Conservation (phyloP, 805 yeast species). For the Schizosaccharomyces octosporus region DNA sequence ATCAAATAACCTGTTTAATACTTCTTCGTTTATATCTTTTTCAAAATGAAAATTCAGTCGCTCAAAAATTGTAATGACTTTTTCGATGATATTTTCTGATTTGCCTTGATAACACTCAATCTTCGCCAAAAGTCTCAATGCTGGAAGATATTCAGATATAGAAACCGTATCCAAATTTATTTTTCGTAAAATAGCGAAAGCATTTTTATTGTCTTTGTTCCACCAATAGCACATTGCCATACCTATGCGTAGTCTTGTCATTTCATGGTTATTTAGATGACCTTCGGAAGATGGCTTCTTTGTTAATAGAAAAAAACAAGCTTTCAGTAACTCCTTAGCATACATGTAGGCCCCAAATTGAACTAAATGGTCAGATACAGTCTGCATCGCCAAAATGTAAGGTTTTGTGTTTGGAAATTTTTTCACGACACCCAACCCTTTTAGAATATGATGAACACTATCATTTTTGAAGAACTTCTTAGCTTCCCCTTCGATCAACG, state of each 20-base stretch:
- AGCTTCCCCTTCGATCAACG: conserved; percentile 2
- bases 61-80: too few relatives aligned
- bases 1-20: background rate
- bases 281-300: background rate
- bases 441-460: conserved; percentile 6
- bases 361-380: conserved; percentile 4
- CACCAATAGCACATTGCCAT: background rate
- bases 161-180: background rate
- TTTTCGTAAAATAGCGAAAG: background rate
- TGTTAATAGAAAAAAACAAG: conserved; percentile 5
- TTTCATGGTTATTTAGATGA: background rate
- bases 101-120: background rate
- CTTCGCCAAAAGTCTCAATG: background rate
- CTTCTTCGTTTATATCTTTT: background rate
- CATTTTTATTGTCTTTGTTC: background rate
- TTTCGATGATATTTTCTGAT: background rate
- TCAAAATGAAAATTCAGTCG: too few relatives aligned
- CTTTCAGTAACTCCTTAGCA: conserved; percentile 4
- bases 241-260: background rate
- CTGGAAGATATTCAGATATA: background rate
- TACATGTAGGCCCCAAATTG: conserved; percentile 4
- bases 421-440: conserved; percentile 5
- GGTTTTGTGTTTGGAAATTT: conserved; percentile 4
- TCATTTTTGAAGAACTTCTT: conserved; percentile 3
- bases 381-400: conserved; percentile 5